These are phyloP conservation scores for Phylloboletellus chloephorus DNA, from an alignment of 1,284 basidiomycete genomes.

Conservation along the genomic window DNA sequence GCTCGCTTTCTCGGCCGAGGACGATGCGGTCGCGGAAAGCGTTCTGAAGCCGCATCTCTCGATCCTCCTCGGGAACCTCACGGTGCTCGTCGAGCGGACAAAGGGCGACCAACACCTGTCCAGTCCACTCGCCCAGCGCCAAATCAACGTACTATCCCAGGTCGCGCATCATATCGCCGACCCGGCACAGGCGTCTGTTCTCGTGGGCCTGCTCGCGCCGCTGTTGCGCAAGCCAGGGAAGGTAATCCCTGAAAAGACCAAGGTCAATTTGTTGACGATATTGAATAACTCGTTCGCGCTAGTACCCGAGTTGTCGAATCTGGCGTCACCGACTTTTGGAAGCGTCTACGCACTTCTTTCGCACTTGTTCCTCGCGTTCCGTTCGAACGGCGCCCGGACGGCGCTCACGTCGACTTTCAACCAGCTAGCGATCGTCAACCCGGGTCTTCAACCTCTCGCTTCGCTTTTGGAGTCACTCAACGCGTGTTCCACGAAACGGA, in stretches of 20 bases:
- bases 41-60: constrained; percentile 78
- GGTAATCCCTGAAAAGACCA: constrained; percentile 81
- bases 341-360: constrained; percentile 67
- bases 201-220: constrained; percentile 76
- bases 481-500: constrained; percentile 74
- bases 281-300: constrained; percentile 71
- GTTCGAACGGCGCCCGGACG: constrained; percentile 63
- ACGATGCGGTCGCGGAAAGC: constrained; percentile 45
- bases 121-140: constrained; percentile 76
- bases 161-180: constrained; percentile 75
- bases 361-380: constrained; percentile 71
- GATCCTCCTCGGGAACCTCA: constrained; percentile 69
- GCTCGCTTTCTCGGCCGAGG: constrained; percentile 51
- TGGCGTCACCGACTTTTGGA: constrained; percentile 44
- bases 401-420: constrained; percentile 65
- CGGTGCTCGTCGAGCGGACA: constrained; percentile 62
- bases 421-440: constrained; percentile 50
- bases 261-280: constrained; percentile 80
- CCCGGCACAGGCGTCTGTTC: constrained; percentile 65
- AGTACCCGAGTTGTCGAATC: constrained; percentile 60
- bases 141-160: constrained; percentile 77
- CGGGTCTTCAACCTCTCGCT: constrained; percentile 45
- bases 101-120: constrained; percentile 53
- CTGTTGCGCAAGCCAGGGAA: constrained; percentile 76
- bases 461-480: constrained; percentile 72